Percentiles rank a stretch among this genome's conserved stretches.
Evolutionary conservation across 2,329 filamentous ascomycete species (phyloP).

Genomic region (Phaeosphaeriaceae sp.): DNA sequence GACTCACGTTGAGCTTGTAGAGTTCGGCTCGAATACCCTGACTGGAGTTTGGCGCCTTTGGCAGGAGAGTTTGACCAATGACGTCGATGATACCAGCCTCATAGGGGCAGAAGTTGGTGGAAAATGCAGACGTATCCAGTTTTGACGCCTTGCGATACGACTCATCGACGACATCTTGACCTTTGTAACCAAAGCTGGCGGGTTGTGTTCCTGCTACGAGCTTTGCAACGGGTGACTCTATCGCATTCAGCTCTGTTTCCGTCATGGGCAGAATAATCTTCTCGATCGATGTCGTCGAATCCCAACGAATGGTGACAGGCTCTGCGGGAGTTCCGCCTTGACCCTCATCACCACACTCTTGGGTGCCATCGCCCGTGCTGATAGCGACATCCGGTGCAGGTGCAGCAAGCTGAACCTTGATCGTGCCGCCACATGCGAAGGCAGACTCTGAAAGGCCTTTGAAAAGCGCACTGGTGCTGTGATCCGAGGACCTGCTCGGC

Average conservation of each 20-base stretch:
- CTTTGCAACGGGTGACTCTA: background rate
- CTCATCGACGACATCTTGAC: conserved; percentile 59
- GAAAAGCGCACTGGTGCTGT: background rate
- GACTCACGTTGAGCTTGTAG: conserved; percentile 62
- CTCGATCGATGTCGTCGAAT: conserved; percentile 3
- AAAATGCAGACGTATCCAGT: conserved; percentile 58
- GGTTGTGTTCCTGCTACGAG: conserved; percentile 42
- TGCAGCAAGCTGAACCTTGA: background rate
- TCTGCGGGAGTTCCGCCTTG: too few species aligned
- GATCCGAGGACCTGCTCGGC: background rate
- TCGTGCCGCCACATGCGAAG: conserved; percentile 9
- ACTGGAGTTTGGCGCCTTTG: conserved; percentile 16
- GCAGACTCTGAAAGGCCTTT: background rate
- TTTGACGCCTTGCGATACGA: conserved; percentile 61
- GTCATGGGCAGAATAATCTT: conserved; percentile 7
- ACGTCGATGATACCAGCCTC: conserved; percentile 60
- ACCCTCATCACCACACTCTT: too few species aligned
- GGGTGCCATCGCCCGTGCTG: too few species aligned
- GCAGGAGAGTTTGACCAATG: conserved; percentile 57
- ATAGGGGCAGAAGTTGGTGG: conserved; percentile 60
- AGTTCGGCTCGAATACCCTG: conserved; percentile 59
- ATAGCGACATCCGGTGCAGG: too few species aligned
- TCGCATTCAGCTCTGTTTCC: background rate
- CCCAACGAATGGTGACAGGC: conserved; percentile 16
- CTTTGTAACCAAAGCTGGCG: conserved; percentile 58